Conservation (phyloP, 345 rosid species). For the Murraya koenigii region DNA sequence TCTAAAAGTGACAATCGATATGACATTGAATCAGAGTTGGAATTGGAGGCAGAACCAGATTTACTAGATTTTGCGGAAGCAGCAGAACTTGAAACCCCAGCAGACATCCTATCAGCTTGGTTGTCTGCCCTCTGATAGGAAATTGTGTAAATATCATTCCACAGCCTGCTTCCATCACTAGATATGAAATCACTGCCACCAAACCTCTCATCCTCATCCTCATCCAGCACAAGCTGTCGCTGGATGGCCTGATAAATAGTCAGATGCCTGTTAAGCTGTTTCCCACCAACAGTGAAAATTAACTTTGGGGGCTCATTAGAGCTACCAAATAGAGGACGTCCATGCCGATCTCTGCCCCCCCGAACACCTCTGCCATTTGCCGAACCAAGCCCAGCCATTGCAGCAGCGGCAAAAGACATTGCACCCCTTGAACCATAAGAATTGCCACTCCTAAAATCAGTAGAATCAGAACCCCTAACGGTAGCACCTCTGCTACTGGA, state of each 20-base stretch:
- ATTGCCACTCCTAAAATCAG: conserved; percentile 65
- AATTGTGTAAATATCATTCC: conserved; percentile 88
- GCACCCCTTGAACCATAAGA: conserved; percentile 90
- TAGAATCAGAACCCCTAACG: conserved; percentile 67
- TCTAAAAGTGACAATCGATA: conserved; percentile 71
- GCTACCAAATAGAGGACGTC: conserved; percentile 61
- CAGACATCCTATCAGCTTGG: conserved; percentile 64
- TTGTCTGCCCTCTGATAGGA: conserved; percentile 85
- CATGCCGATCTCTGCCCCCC: conserved; percentile 89
- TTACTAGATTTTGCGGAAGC: conserved; percentile 53
- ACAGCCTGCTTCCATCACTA: conserved; percentile 87
- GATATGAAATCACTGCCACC: conserved; percentile 75
- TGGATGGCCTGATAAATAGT: conserved; percentile 99
- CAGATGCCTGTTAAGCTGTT: conserved; percentile 89
- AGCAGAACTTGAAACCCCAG: conserved; percentile 60
- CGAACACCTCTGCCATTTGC: conserved; percentile 90
- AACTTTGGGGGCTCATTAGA: conserved; percentile 77
- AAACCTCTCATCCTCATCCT: conserved; percentile 90
- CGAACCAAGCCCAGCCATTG: conserved; percentile 98
- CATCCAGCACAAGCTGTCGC: conserved; percentile 82
- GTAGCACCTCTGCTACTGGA: conserved; percentile 77
- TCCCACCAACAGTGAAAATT: conserved; percentile 81
- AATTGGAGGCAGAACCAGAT: conserved; percentile 43
- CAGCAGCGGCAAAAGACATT: conserved; percentile 96
- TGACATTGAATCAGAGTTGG: conserved; percentile 48